Base-by-base conservation (phyloP, 202 grass and related monocot species). In the Digitaria exilis region DNA sequence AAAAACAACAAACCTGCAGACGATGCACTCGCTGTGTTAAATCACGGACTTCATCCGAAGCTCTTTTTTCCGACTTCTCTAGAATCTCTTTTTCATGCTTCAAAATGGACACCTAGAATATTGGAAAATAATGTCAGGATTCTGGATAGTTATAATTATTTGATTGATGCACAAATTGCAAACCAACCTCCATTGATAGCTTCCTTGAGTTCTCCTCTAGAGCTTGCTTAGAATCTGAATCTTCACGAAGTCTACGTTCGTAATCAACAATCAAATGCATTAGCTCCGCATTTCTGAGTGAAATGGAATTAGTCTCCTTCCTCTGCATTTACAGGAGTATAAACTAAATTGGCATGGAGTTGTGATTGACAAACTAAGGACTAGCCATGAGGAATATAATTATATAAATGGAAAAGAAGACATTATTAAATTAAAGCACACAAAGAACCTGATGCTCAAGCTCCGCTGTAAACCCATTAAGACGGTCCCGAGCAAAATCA, bases 211-310 rank as follows among this genome's bases (percentile, higher is more conserved):
- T 99, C 21, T 96, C 96, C 71, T 96, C 96, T 65, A 89, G 71
- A 45, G 52, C 75, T 86, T 94, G 91, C 75, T 92, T 84, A 84
- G 96, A 91, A 83, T 96, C 89, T 69, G 81, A 81, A 87, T 79
- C 87, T 90, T 99, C 93, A 77, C 93, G 87, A 5, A 96, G 62
- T 79, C 89, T 89, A 76, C 87, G 94, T 87, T 99, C 89, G 0
- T 96, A 92, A 88, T 94, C 96, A 85, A 96, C 75, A 51, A 99
- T n/a, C 80, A 99, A 86, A 43, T 88, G 89, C 77, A 86, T 99
- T 81, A 99, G 51, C 66, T 99, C 93, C 28, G 91, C 76, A 87
- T 94, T 99, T 92, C 93, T 94, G 58, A 89, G 83, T 25, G 91
- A 99, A 72, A 84, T 79, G 35, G 91, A 90, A 94, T 90, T 96